Conservation (phyloP, 306 rosid species). For the Pyrus betulifolia region DNA sequence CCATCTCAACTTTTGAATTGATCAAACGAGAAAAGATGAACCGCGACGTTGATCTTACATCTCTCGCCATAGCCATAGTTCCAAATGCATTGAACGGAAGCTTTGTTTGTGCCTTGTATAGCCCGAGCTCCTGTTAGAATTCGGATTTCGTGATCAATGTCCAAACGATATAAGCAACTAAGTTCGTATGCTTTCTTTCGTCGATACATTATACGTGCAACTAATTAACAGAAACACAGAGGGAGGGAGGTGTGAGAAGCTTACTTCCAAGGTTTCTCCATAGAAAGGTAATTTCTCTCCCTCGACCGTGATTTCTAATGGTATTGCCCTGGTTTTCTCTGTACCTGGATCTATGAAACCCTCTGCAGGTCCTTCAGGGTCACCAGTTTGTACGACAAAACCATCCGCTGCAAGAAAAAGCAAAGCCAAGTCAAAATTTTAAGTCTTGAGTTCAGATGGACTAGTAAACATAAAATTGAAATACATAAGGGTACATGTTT, state of each 20-base stretch:
- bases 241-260: slow-evolving; percentile 10
- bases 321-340: slow-evolving; percentile 76
- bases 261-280: slow-evolving; percentile 89
- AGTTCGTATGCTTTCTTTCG: too few species aligned
- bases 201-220: background rate
- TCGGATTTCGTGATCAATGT: slow-evolving; percentile 2
- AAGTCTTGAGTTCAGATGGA: background rate
- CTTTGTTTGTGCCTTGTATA: slow-evolving; percentile 97
- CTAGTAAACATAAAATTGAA: background rate
- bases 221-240: background rate
- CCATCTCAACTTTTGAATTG: background rate
- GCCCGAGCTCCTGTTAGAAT: slow-evolving; percentile 74
- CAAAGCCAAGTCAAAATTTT: background rate
- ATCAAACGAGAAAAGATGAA: background rate
- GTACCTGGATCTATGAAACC: slow-evolving; percentile 97
- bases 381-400: slow-evolving; percentile 96
- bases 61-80: slow-evolving; percentile 99
- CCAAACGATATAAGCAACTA: background rate
- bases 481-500: background rate
- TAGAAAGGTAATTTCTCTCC: slow-evolving; percentile 90
- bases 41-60: slow-evolving; percentile 39
- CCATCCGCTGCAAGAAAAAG: slow-evolving; percentile 68
- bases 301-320: slow-evolving; percentile 62
- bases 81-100: slow-evolving; percentile 98
- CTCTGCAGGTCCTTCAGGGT: slow-evolving; percentile 99